Evolutionary conservation across 1,139 yeast species (phyloP), one percentile per base, ranked within the genome.

Genomic region (Magnusiomyces magnusii): DNA sequence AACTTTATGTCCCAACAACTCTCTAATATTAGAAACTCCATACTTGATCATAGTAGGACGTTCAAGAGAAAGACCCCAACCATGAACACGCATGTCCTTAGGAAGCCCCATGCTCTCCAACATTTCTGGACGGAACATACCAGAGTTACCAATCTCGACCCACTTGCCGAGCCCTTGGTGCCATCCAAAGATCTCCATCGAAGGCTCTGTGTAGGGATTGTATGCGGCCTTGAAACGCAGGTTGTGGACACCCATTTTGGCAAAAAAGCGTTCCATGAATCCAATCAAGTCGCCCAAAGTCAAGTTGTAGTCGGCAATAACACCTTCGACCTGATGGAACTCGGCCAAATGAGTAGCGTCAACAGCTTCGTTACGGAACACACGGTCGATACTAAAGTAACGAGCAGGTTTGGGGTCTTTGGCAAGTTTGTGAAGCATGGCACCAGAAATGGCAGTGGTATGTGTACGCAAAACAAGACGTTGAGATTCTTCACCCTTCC

Each of bases 291-390:
- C 97, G 63, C 99, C 99, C 68, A 95, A 79, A 24, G 99, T 92
- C 69, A 93, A 79, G 75, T 91, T 88, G 76, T 90, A 92, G 71
- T 96, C 99, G 47, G 98, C 99, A 73, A 95, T 80, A 59, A 95
- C 99, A 78, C 99, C 99, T 78, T 95, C 99, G 63, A 95, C 96
- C 78, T 95, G 99, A 76, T 93, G 98, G 81, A 95, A 95, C 78
- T 95, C 99, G 31, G 99, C 99, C 76, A 95, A 83, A 76, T 95
- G 99, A n/a, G 99, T 95, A 58, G 98, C 99, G 73, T 95, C 99
- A 58, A 95, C 99, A 25, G 99, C 98, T 79, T 95, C 99, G 73
- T 95, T 95, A 79, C 99, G 89, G 87, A 95, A 95, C 64, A 95
- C 99, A 73, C 97, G 84, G 76, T 95, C 99, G 69, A 95, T 95